Conservation (phyloP, 1,284 basidiomycete species). For the Taiwanofungus camphoratus region DNA sequence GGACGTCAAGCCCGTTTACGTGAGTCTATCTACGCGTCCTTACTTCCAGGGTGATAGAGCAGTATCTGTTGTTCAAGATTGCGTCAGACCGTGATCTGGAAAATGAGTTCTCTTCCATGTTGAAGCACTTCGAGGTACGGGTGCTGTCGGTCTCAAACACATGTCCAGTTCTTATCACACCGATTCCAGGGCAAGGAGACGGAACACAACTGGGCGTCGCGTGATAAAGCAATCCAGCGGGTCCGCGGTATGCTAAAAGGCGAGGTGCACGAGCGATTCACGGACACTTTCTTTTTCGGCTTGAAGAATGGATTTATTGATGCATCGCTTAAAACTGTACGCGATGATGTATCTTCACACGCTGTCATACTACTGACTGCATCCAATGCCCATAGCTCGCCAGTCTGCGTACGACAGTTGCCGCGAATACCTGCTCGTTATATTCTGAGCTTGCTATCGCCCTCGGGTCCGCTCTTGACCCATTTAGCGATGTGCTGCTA, state of each 20-base stretch:
- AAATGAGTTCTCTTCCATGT: slow-evolving; percentile 76
- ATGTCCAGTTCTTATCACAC: no score
- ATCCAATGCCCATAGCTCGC: slow-evolving; percentile 47
- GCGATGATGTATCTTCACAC: slow-evolving; percentile 27
- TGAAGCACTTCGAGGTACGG: slow-evolving; percentile 73
- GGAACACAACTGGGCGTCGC: slow-evolving; percentile 90
- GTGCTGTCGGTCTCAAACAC: slow-evolving; percentile 9
- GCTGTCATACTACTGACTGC: slow-evolving; percentile 7
- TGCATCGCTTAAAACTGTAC: slow-evolving; percentile 81
- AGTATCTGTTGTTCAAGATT: slow-evolving; percentile 45
- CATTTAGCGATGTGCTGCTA: slow-evolving; percentile 72
- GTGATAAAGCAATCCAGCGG: slow-evolving; percentile 75
- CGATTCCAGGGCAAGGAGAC: slow-evolving; percentile 83
- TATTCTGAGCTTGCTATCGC: slow-evolving; percentile 72
- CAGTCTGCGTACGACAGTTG: slow-evolving; percentile 90
- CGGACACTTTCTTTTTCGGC: slow-evolving; percentile 67
- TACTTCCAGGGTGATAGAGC: slow-evolving; percentile 4
- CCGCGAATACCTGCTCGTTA: slow-evolving; percentile 74
- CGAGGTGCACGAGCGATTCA: slow-evolving; percentile 69
- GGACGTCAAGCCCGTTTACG: slow-evolving; percentile 68
- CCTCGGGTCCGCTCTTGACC: slow-evolving; percentile 71
- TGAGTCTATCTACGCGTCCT: slow-evolving; percentile 32
- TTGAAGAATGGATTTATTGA: slow-evolving; percentile 79
- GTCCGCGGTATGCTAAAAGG: slow-evolving; percentile 92
- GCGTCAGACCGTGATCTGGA: slow-evolving; percentile 84